Conservation (phyloP, 805 yeast genomes). For the Ogataea parapolymorpha region DNA sequence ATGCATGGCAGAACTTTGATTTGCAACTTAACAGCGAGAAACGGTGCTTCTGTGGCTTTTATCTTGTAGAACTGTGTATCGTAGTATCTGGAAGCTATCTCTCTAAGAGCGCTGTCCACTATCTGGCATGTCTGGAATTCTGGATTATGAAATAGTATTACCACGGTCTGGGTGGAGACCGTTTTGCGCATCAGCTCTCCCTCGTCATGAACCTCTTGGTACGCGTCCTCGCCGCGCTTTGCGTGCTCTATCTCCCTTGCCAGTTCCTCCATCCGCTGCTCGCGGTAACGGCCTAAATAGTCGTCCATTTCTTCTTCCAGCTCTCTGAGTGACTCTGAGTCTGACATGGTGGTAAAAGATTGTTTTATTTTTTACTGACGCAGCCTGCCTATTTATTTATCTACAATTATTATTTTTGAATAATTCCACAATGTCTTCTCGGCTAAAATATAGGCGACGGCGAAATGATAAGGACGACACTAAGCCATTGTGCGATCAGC, state of each 20-base stretch:
- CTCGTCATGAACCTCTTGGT: conserved; percentile 49
- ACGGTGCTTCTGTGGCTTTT: conserved; percentile 66
- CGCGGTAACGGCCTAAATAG: conserved; percentile 51
- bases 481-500: neutral
- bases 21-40: conserved; percentile 58
- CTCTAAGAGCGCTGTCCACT: conserved; percentile 47
- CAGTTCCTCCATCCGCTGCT: conserved; percentile 57
- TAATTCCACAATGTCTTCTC: conserved; percentile 1
- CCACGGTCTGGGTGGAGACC: conserved; percentile 37
- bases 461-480: neutral
- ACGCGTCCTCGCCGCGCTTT: conserved; percentile 29
- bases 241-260: conserved; percentile 40
- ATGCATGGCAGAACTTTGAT: conserved; percentile 73
- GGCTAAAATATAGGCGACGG: conserved; percentile 3
- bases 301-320: conserved; percentile 51
- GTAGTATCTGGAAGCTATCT: conserved; percentile 57
- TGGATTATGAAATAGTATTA: conserved; percentile 65
- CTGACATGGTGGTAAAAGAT: conserved; percentile 20
- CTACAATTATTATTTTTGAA: conserved; percentile 41
- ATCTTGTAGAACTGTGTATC: conserved; percentile 51
- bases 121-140: conserved; percentile 56
- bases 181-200: conserved; percentile 53
- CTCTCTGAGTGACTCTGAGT: conserved; percentile 37
- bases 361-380: conserved; percentile 19
- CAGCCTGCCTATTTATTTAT: conserved; percentile 6